Conservation (phyloP, 2,329 filamentous ascomycete species). For the Rugonectria rugulosa region DNA sequence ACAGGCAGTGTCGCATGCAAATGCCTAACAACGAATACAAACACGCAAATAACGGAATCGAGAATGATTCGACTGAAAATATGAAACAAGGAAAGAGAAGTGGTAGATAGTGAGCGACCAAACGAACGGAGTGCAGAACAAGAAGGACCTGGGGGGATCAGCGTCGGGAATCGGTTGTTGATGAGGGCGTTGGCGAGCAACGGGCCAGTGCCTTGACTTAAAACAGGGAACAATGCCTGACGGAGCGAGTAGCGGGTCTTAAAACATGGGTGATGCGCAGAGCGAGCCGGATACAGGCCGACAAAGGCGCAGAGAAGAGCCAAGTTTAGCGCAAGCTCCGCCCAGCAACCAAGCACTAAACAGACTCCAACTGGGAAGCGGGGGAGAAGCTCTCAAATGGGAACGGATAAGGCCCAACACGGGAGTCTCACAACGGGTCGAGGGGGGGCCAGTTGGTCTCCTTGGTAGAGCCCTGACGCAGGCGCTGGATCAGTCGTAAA, state of each 20-base stretch:
- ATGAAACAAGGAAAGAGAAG: conserved; percentile 25
- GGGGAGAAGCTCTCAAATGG: conserved; percentile 9
- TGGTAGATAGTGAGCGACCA: conserved; percentile 22
- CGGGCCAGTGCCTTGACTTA: conserved; percentile 26
- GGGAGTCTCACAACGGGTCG: not conserved
- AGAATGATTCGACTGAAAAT: conserved; percentile 12
- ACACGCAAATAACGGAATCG: conserved; percentile 18
- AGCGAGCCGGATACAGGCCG: conserved; percentile 36
- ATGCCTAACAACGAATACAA: not conserved
- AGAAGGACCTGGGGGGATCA: conserved; percentile 22
- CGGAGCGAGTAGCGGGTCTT: conserved; percentile 31
- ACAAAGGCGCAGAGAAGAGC: conserved; percentile 23
- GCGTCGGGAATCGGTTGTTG: conserved; percentile 26
- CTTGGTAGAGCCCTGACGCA: conserved; percentile 1
- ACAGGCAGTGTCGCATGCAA: not conserved
- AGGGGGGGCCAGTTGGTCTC: not conserved
- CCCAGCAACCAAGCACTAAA: conserved; percentile 29
- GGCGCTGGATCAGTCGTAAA: not conserved
- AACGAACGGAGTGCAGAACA: conserved; percentile 17
- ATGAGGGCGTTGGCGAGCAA: conserved; percentile 34
- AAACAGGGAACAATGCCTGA: conserved; percentile 20
- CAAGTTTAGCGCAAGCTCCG: conserved; percentile 33
- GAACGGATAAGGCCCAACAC: conserved; percentile 12
- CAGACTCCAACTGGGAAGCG: conserved; percentile 16
- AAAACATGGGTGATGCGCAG: conserved; percentile 13